These are phyloP conservation scores for Prunus salicina DNA, from an alignment of 306 rosid species.

Conservation along the genomic window DNA sequence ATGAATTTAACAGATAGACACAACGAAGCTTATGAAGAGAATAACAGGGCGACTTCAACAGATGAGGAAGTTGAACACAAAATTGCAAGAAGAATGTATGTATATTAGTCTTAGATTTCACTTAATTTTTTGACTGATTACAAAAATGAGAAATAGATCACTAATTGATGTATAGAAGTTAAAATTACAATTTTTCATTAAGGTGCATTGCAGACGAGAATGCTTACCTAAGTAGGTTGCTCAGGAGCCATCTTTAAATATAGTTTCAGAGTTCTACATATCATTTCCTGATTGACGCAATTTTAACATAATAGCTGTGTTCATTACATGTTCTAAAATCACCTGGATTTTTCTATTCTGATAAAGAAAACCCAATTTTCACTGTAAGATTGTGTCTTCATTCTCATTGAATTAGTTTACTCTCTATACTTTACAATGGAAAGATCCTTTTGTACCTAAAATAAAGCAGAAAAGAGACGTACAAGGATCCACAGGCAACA, in stretches of 20 bases:
- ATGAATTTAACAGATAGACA: background rate
- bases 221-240: too few species aligned
- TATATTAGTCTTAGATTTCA: background rate
- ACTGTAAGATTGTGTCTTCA: background rate
- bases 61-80: background rate
- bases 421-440: constrained; percentile 38
- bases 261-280: background rate
- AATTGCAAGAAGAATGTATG: background rate
- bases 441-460: constrained; percentile 69
- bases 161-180: too few species aligned
- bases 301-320: background rate
- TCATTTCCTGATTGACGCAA: background rate
- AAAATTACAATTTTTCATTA: too few species aligned
- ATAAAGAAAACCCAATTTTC: background rate
- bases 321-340: background rate
- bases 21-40: constrained; percentile 3
- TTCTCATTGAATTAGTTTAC: constrained; percentile 14
- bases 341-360: background rate
- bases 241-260: background rate
- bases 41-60: background rate
- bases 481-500: constrained; percentile 47
- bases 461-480: constrained; percentile 54
- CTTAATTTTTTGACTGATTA: background rate
- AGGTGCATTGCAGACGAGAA: too few species aligned
- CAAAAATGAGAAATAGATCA: too few species aligned